Conservation (phyloP, 2,329 filamentous ascomycete species). For the Waltergamsia citrina region DNA sequence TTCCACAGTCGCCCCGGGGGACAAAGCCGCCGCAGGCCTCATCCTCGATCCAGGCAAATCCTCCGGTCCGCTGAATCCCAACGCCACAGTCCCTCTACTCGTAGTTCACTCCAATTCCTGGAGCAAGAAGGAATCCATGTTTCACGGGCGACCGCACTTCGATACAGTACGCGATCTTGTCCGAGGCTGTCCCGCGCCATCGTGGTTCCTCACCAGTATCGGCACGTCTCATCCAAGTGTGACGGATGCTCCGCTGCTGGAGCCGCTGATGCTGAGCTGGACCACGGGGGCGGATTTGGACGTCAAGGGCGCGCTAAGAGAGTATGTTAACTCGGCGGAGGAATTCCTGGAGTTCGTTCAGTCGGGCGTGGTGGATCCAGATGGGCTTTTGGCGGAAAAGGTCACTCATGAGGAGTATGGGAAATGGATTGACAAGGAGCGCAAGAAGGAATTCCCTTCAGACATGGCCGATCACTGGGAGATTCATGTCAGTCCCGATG, state of each 20-base stretch:
- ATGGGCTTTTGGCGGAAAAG: conserved; percentile 34
- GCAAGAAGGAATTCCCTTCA: conserved; percentile 18
- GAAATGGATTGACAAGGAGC: conserved; percentile 26
- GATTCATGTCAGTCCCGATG: conserved; percentile 25
- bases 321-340: conserved; percentile 50
- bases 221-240: conserved; percentile 53
- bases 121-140: conserved; percentile 45
- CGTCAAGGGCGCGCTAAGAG: conserved; percentile 41
- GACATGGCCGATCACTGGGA: conserved; percentile 29
- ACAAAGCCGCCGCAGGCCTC: conserved; percentile 48
- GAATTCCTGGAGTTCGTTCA: conserved; percentile 44
- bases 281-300: conserved; percentile 52
- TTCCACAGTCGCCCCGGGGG: conserved; percentile 36
- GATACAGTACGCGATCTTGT: conserved; percentile 50
- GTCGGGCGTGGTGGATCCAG: conserved; percentile 30
- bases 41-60: conserved; percentile 58
- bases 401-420: conserved; percentile 31
- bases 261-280: conserved; percentile 50
- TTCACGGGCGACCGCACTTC: conserved; percentile 57
- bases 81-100: conserved; percentile 48
- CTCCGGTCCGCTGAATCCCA: conserved; percentile 50
- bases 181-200: conserved; percentile 27
- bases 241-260: conserved; percentile 56
- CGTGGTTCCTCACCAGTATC: conserved; percentile 45
- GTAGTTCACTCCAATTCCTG: conserved; percentile 57